Conservation (phyloP, 1,139 yeast species). For the Sporopachydermia cereana region DNA sequence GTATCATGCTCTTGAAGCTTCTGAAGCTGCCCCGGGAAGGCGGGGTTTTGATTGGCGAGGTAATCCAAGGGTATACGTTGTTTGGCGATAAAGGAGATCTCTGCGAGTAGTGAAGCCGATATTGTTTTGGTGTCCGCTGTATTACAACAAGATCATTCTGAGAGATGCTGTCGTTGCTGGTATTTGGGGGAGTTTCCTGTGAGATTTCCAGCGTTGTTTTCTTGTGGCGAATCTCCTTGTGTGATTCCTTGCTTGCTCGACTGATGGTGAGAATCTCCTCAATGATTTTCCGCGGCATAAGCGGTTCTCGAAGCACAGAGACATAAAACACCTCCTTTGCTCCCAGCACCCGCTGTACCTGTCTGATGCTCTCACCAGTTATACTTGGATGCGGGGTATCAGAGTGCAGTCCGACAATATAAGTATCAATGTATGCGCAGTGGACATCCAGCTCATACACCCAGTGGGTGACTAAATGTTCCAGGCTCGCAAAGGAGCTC, state of each 20-base stretch:
- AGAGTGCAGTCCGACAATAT: not conserved
- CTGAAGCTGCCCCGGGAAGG: not conserved
- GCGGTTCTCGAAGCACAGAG: not conserved
- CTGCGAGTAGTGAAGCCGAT: no score
- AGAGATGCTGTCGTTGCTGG: not conserved
- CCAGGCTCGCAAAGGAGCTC: not conserved
- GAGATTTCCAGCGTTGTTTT: no score
- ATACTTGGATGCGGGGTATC: conserved; percentile 1
- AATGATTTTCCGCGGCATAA: not conserved
- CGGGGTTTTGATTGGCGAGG: no score
- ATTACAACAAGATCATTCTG: not conserved
- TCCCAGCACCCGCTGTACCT: not conserved
- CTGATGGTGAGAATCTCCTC: not conserved
- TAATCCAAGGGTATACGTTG: no score
- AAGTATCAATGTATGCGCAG: not conserved
- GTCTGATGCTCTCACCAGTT: not conserved
- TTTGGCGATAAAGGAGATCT: no score
- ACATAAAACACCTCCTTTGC: not conserved
- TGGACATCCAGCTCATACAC: not conserved
- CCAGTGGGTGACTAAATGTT: not conserved
- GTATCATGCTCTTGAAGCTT: not conserved
- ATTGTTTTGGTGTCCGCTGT: not conserved
- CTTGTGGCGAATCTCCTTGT: no score
- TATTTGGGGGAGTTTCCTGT: no score
- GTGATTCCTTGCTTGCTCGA: no score